Evolutionary conservation across 2,329 filamentous ascomycete genomes (phyloP).

Genomic region (Coniochaeta sp.): DNA sequence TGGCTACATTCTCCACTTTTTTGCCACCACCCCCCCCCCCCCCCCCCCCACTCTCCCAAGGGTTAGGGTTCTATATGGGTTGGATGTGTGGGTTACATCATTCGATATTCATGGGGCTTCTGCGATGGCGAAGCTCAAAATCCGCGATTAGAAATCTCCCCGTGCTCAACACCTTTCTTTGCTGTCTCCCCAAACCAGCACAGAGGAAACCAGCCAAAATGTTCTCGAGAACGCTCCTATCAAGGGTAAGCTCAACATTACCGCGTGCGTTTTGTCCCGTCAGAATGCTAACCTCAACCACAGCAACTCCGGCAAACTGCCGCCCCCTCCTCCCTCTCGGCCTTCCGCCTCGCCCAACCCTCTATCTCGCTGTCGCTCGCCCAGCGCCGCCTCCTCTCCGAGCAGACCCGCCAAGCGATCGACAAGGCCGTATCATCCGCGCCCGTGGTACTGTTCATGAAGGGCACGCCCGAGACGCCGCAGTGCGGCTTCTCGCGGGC

Average conservation of each 20-base stretch:
- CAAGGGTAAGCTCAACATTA: constrained; percentile 10
- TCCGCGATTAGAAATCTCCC: not conserved
- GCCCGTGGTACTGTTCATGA: constrained; percentile 94
- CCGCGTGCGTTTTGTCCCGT: too few species aligned
- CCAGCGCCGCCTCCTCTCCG: constrained; percentile 64
- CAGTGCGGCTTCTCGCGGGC: constrained; percentile 89
- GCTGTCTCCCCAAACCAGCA: not conserved
- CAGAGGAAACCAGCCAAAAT: constrained; percentile 5
- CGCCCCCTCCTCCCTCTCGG: not conserved
- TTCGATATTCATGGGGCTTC: not conserved
- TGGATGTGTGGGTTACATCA: not conserved
- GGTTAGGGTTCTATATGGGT: not conserved
- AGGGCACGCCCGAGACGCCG: constrained; percentile 74
- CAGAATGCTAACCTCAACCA: not conserved
- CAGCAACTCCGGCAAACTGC: not conserved
- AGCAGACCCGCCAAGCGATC: constrained; percentile 73
- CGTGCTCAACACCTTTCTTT: not conserved
- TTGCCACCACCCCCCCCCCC: too few species aligned
- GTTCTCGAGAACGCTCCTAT: constrained; percentile 12
- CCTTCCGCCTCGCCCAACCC: not conserved
- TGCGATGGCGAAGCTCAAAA: not conserved
- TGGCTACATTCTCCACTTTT: too few species aligned
- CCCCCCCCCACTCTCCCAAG: not conserved
- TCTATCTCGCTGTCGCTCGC: not conserved
- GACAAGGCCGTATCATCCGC: constrained; percentile 82